These are phyloP conservation scores for Cercospora sojina DNA, from an alignment of 2,329 filamentous ascomycete genomes.

Conservation along the genomic window DNA sequence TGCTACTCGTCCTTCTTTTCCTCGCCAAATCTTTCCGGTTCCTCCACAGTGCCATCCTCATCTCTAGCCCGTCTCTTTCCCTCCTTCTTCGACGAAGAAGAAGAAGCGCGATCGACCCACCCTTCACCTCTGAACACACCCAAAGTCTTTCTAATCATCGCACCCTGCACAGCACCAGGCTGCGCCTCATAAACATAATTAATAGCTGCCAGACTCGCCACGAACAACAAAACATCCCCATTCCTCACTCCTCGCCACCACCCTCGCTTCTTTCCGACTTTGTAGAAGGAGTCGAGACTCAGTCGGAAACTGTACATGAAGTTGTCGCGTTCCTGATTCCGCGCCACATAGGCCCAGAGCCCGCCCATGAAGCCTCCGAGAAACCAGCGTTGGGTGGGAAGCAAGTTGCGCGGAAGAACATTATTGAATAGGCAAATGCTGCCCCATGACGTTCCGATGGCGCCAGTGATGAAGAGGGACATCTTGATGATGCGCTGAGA, in stretches of 20 bases:
- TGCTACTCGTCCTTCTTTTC: not conserved
- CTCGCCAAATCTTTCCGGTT: constrained; percentile 10
- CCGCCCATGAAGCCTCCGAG: constrained; percentile 83
- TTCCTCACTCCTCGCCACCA: constrained; percentile 83
- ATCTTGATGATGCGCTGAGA: constrained; percentile 69
- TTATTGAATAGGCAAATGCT: constrained; percentile 85
- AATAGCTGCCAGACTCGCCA: constrained; percentile 72
- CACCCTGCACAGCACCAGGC: constrained; percentile 66
- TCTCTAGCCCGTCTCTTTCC: constrained; percentile 13
- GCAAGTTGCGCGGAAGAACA: constrained; percentile 68
- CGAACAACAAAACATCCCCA: constrained; percentile 82
- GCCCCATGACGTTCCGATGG: constrained; percentile 85
- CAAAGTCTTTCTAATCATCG: constrained; percentile 67
- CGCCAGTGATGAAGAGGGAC: constrained; percentile 73
- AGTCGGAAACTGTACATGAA: constrained; percentile 77
- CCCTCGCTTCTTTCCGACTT: constrained; percentile 84
- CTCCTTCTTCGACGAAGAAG: constrained; percentile 14
- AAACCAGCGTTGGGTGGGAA: constrained; percentile 86
- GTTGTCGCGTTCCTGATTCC: constrained; percentile 61
- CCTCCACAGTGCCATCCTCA: constrained; percentile 23
- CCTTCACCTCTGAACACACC: constrained; percentile 74
- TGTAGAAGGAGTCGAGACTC: constrained; percentile 84
- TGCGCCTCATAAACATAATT: constrained; percentile 75
- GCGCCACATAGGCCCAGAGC: constrained; percentile 77
- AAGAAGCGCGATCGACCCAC: constrained; percentile 61